Base-by-base conservation (phyloP, 1,284 basidiomycete genomes). In the Coriolopsis trogii region DNA sequence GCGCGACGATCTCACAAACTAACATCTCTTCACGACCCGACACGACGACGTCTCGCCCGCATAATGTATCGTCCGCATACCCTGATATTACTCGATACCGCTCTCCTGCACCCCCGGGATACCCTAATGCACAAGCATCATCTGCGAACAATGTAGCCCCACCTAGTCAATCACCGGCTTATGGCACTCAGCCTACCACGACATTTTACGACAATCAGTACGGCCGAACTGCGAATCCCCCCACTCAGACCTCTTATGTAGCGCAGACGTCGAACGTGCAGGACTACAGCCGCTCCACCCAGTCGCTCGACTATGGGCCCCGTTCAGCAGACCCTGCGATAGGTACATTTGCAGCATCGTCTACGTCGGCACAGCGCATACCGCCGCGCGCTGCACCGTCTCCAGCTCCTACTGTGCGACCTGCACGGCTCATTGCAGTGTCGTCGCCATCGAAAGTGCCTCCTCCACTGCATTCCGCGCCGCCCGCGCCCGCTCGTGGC, bases 61-160 rank as follows among this genome's bases (percentile, higher is more conserved):
- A 53, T 54, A 62, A 62, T 37, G 49, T 52, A 21, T 46, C 60
- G 31, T 56, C 64, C 40, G 67, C 63, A 67, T 69, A 69, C 64
- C 67, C 67, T 42, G 66, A 69, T 20, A 49, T 51, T 6, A 41
- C 55, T 51, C 64, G 66, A 67, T 67, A 68, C 61, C 67, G 66
- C 28, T 62, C 65, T 39, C 58, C 63, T 41, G 53, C 64, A 13
- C 60, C 63, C 16, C 30, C 56, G 26, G 53, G 60, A 63, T 64
- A 64, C 58, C 62, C 63, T 37, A 55, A 41, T 41, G 45, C 53
- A 16, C 42, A 58, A n/a, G 40, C 42, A 33, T 31, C 56, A 15
- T 45, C 55, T 30, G 44, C 49, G 23, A 52, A 55, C 43, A 51
- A 61, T 50, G 58, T 59, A 47, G 46, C 53, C 24, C 21, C 44